Conservation (phyloP, 495 filamentous ascomycete species). For the Aspergillus hancockii region DNA sequence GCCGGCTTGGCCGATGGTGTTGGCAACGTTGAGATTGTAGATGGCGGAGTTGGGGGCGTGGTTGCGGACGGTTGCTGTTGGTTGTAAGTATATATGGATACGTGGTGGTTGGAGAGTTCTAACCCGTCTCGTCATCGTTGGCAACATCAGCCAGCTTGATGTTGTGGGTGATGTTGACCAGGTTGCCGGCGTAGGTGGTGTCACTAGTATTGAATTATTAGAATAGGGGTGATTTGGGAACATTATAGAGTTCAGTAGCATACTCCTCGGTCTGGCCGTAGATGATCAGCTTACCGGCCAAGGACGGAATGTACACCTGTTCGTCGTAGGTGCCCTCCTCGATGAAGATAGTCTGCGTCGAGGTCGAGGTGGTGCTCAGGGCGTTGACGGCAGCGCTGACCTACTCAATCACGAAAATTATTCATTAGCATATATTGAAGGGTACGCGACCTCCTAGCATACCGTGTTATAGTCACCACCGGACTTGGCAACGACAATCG, state of each 20-base stretch:
- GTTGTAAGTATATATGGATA: slow-evolving; percentile 24
- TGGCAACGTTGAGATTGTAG: slow-evolving; percentile 65
- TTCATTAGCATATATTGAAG: background rate
- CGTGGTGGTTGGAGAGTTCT: background rate
- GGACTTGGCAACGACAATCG: slow-evolving; percentile 52
- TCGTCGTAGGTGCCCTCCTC: slow-evolving; percentile 56
- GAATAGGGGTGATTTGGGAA: background rate
- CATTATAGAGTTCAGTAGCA: background rate
- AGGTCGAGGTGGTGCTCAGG: slow-evolving; percentile 47
- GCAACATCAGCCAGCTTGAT: slow-evolving; percentile 37
- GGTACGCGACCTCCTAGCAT: background rate
- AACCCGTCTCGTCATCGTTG: slow-evolving; percentile 44
- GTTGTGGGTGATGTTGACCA: slow-evolving; percentile 57
- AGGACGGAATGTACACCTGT: slow-evolving; percentile 55
- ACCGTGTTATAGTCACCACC: slow-evolving; percentile 42
- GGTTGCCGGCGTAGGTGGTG: slow-evolving; percentile 53
- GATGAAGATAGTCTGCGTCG: slow-evolving; percentile 64
- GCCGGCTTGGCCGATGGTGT: slow-evolving; percentile 52
- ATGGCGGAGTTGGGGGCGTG: slow-evolving; percentile 50
- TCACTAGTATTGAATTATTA: slow-evolving; percentile 25
- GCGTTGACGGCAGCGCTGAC: slow-evolving; percentile 59
- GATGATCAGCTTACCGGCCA: slow-evolving; percentile 54
- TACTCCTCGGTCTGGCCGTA: slow-evolving; percentile 62
- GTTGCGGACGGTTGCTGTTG: slow-evolving; percentile 54
- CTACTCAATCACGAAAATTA: slow-evolving; percentile 17